Evolutionary conservation across 108 stramenopile genomes (phyloP).

Genomic region (Skeletonema marinoi): DNA sequence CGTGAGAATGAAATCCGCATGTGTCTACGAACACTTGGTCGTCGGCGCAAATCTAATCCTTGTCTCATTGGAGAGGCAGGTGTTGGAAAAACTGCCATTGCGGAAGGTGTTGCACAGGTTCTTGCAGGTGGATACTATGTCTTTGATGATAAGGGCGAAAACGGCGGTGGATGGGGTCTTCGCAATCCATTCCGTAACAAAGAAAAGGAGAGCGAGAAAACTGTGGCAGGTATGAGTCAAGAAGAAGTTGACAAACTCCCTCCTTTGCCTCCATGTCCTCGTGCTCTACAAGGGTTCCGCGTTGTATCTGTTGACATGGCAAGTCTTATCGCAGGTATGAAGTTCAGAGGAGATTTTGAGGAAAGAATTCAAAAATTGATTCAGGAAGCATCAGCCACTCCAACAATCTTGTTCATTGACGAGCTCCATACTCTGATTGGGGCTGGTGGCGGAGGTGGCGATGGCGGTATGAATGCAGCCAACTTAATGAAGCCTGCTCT

Average conservation of each 20-base stretch:
- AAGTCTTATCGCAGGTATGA: conserved; percentile 77
- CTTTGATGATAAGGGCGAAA: conserved; percentile 19
- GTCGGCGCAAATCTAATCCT: conserved; percentile 89
- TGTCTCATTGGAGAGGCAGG: conserved; percentile 70
- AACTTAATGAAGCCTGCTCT: conserved; percentile 91
- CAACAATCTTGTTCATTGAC: conserved; percentile 86
- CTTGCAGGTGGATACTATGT: conserved; percentile 55
- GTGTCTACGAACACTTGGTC: conserved; percentile 72
- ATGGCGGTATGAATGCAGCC: conserved; percentile 89
- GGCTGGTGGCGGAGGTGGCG: conserved; percentile 83
- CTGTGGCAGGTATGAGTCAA: conserved; percentile 37
- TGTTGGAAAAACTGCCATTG: conserved; percentile 90
- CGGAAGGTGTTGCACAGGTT: conserved; percentile 85
- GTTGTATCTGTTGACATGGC: conserved; percentile 79
- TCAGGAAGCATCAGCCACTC: conserved; percentile 63
- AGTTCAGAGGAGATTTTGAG: conserved; percentile 89
- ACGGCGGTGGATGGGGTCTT: conserved; percentile 27
- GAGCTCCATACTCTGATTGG: conserved; percentile 85
- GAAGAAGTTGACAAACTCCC: conserved; percentile 66
- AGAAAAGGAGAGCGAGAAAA: conserved; percentile 29
- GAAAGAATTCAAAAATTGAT: conserved; percentile 79
- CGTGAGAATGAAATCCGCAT: conserved; percentile 80
- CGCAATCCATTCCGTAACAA: conserved; percentile 51
- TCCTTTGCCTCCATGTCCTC: conserved; percentile 65
- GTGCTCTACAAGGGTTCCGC: conserved; percentile 60